Evolutionary conservation across 768 basidiomycete genomes (phyloP), one percentile per base, ranked within the genome.

Genomic region (Lactifluus piperatus): DNA sequence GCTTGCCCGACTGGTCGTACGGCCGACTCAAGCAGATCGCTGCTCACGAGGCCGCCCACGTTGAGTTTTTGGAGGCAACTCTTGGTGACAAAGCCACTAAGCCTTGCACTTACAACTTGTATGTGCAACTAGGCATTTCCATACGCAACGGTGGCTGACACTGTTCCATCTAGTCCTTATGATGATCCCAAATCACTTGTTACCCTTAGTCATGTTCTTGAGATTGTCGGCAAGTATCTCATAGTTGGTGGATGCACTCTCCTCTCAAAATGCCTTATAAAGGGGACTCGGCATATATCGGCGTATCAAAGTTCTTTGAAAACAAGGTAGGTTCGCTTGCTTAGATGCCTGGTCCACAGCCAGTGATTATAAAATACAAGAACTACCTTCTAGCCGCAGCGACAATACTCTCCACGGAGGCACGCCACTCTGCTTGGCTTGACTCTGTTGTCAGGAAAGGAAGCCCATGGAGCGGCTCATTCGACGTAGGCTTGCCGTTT

Each of bases 351-450:
- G 5, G n/a, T 22, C 51, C 37, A 11, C 56, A 48, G 26, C 32
- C 44, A 5, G 59, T 58, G n/a, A 43, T 47, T 5, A 6, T 41
- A 7, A 54, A 30, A 37, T 2, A 53, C 49, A 62, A 74, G 58
- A 72, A 68, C 22, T 78, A 77, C 68, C 66, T 81, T n/a, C 76
- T 79, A 27, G 79, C 77, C 18, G 81, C 81, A 6, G 83, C 77
- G 4, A 74, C 75, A 51, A 79, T 86, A 62, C 75, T 84, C 47
- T 73, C 81, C 16, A 78, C 77, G 53, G 83, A 88, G 66, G 76
- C 83, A 24, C 78, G 84, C 34, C 85, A 87, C 57, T 76, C 81
- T n/a, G 72, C 78, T 1, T 88, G 84, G 84, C 69, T 87, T 36
- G 73, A 75, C 61, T 76, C 77, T 1, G 75, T 79, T 16, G 76